phyloP scores from a whole-genome alignment of 2,329 filamentous ascomycete genomes.

The Venturia asperata region DNA sequence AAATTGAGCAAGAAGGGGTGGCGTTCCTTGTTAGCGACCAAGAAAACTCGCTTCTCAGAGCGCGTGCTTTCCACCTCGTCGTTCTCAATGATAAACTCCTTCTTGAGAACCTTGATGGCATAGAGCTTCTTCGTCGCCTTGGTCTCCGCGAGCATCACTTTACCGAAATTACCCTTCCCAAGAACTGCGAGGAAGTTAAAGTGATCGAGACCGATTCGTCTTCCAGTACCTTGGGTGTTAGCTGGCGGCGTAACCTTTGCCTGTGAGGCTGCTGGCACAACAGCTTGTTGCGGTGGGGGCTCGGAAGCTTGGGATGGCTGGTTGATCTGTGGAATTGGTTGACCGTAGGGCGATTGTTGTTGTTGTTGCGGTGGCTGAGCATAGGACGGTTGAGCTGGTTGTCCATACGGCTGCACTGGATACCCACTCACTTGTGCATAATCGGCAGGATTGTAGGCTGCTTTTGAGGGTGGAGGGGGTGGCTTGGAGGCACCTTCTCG shows the following conservation, averaged over 20 bases:
- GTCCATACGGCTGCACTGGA: conserved; percentile 11
- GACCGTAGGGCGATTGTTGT: conserved; percentile 15
- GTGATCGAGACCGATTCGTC: conserved; percentile 89
- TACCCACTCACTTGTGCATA: conserved; percentile 49
- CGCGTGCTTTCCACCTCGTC: conserved; percentile 97
- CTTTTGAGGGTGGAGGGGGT: conserved; percentile 32
- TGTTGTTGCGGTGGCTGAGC: conserved; percentile 10
- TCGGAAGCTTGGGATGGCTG: conserved; percentile 41
- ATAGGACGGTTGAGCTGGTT: conserved; percentile 13
- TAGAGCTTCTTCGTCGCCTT: conserved; percentile 89
- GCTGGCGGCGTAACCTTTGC: conserved; percentile 51
- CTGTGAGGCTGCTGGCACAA: conserved; percentile 43
- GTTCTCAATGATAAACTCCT: conserved; percentile 99
- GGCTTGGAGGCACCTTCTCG: conserved; percentile 25
- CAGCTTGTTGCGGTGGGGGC: conserved; percentile 33
- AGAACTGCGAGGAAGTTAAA: conserved; percentile 99
- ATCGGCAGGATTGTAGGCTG: conserved; percentile 66
- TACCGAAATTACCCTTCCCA: conserved; percentile 98
- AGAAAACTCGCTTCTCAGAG: conserved; percentile 94
- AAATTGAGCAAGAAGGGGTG: conserved; percentile 93
- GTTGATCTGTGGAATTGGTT: conserved; percentile 39
- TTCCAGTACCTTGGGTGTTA: conserved; percentile 61
- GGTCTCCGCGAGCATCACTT: conserved; percentile 98
- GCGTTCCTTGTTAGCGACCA: conserved; percentile 93
- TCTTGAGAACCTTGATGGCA: conserved; percentile 98